phyloP scores from a whole-genome alignment of 129 eudicot species.

The Smallanthus sonchifolius region DNA sequence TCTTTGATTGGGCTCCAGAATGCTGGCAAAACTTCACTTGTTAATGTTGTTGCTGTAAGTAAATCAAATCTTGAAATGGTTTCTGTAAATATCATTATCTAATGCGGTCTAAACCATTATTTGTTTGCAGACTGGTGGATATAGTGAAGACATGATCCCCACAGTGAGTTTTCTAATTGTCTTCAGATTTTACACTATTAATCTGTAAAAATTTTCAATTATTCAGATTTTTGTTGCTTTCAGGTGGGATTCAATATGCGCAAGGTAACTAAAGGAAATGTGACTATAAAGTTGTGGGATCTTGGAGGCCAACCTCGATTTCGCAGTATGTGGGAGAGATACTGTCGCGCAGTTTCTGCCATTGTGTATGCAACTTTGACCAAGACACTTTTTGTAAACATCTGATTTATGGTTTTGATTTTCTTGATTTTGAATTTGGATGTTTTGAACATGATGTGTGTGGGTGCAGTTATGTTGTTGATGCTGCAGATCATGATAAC shows the following conservation, averaged over 20 bases:
- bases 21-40: constrained; percentile 98
- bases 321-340: constrained; percentile 99
- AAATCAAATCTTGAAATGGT: constrained; percentile 9
- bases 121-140: constrained; percentile 73
- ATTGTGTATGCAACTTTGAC: constrained; percentile 66
- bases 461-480: constrained; percentile 79
- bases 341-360: constrained; percentile 98
- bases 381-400: background rate
- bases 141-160: constrained; percentile 96
- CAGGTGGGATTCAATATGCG: constrained; percentile 99
- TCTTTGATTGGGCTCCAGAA: constrained; percentile 96
- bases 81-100: background rate
- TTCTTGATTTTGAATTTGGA: background rate
- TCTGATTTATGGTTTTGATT: background rate
- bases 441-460: background rate
- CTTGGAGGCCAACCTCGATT: constrained; percentile 99
- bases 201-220: background rate
- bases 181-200: background rate
- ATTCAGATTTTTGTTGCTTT: background rate
- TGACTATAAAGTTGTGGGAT: constrained; percentile 97
- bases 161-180: constrained; percentile 46
- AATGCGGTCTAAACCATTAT: background rate
- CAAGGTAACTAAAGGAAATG: constrained; percentile 96
- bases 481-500: constrained; percentile 99
- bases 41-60: constrained; percentile 95